A percentile compares a stretch with the other conserved stretches of the same genome.
phyloP scores from a whole-genome alignment of 768 basidiomycete species.

The Mycena leptocephala region DNA sequence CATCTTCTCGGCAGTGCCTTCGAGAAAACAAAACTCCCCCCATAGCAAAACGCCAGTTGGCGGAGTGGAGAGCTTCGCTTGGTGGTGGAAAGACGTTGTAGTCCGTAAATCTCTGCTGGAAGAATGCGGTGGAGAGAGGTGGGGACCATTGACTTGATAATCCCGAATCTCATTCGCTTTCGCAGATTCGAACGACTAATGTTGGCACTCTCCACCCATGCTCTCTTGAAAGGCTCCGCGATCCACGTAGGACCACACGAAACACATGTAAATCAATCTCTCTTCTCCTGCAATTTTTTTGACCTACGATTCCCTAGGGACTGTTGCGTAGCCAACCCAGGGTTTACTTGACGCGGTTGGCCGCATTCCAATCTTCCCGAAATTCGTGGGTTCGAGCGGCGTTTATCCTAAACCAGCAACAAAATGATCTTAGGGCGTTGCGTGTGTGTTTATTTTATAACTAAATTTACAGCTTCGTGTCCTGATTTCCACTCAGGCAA shows the following conservation, averaged over 20 bases:
- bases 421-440: conserved; percentile 50
- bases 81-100: conserved; percentile 75
- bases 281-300: neutral
- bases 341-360: conserved; percentile 51
- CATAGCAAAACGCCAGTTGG: conserved; percentile 34
- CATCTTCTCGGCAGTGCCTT: conserved; percentile 51
- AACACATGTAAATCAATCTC: conserved; percentile 36
- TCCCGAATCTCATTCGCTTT: neutral
- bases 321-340: conserved; percentile 51
- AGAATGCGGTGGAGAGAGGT: conserved; percentile 71
- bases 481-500: neutral
- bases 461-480: neutral
- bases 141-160: conserved; percentile 19
- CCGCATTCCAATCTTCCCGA: conserved; percentile 48
- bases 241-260: conserved; percentile 21
- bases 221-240: conserved; percentile 54
- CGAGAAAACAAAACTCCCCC: conserved; percentile 27
- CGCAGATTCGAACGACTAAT: conserved; percentile 68
- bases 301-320: conserved; percentile 30
- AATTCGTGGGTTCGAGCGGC: conserved; percentile 57
- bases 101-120: conserved; percentile 71
- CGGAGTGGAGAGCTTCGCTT: conserved; percentile 26
- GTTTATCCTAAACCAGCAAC: conserved; percentile 48
- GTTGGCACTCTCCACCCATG: conserved; percentile 68
- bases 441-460: conserved; percentile 38